A percentile compares a stretch with the other conserved stretches of the same genome.
These are phyloP conservation scores for Podospora pseudoanserina DNA, from an alignment of 495 filamentous ascomycete species.

Conservation along the genomic window DNA sequence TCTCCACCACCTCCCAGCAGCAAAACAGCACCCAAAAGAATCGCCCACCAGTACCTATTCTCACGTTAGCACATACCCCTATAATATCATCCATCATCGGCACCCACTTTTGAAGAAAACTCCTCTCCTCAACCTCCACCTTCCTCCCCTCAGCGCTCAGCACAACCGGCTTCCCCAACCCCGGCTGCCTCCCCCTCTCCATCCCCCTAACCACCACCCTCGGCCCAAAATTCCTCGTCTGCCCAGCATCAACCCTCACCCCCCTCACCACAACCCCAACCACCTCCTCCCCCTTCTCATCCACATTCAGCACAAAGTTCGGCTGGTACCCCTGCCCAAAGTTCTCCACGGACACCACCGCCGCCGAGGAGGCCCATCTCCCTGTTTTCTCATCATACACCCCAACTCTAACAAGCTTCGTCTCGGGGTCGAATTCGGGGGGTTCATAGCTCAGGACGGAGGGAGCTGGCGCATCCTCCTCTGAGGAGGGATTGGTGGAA, in stretches of 20 bases:
- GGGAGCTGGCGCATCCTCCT: constrained; percentile 18
- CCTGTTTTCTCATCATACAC: constrained; percentile 40
- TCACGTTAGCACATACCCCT: not conserved
- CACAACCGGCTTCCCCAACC: constrained; percentile 63
- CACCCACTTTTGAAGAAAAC: constrained; percentile 66
- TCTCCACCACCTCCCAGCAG: constrained; percentile 42
- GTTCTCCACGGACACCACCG: constrained; percentile 45
- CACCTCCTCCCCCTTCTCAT: constrained; percentile 35
- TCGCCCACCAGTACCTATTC: constrained; percentile 53
- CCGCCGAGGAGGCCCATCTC: constrained; percentile 47
- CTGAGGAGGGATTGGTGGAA: not conserved
- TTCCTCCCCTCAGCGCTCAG: constrained; percentile 58
- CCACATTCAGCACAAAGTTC: constrained; percentile 45
- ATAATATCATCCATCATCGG: not conserved
- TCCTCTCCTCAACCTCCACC: constrained; percentile 58
- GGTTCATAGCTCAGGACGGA: constrained; percentile 45
- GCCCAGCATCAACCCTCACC: constrained; percentile 50
- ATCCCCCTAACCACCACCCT: constrained; percentile 49
- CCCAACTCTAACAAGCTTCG: constrained; percentile 48
- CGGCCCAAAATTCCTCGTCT: constrained; percentile 54
- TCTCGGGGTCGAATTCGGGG: constrained; percentile 38
- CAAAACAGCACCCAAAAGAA: constrained; percentile 40
- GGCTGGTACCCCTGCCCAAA: constrained; percentile 54
- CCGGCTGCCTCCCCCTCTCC: constrained; percentile 50
- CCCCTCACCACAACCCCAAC: constrained; percentile 42